These are phyloP conservation scores for Fusarium vanettenii DNA, from an alignment of 2,329 filamentous ascomycete genomes.

Conservation along the genomic window DNA sequence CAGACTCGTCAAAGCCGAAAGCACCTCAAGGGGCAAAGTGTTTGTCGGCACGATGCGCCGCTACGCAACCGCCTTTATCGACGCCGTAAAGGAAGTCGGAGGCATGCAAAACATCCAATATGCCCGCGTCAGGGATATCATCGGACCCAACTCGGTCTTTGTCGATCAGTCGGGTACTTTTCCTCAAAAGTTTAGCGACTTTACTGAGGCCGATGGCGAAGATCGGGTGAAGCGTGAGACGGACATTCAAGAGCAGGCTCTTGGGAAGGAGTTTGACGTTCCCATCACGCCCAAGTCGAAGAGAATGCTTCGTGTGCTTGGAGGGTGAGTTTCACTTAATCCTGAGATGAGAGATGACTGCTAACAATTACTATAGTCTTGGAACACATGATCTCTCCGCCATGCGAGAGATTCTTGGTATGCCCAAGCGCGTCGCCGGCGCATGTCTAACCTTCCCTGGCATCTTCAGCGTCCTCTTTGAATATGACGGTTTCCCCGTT, in stretches of 20 bases:
- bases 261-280: not conserved
- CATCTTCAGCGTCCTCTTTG: constrained; percentile 56
- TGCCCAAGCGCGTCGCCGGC: constrained; percentile 29
- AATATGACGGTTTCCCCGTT: constrained; percentile 60
- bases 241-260: not conserved
- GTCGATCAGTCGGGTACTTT: constrained; percentile 29
- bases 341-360: too few relatives aligned
- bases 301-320: constrained; percentile 11
- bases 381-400: constrained; percentile 33
- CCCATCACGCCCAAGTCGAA: not conserved
- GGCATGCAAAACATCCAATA: constrained; percentile 65
- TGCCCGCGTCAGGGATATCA: constrained; percentile 58
- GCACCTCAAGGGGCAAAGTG: constrained; percentile 54
- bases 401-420: constrained; percentile 36
- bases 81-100: constrained; percentile 65
- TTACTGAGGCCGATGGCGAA: constrained; percentile 1
- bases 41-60: constrained; percentile 72
- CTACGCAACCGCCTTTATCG: constrained; percentile 65
- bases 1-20: constrained; percentile 62
- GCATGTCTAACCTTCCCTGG: constrained; percentile 45
- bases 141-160: constrained; percentile 22
- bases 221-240: constrained; percentile 1
- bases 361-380: not conserved
- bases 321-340: not conserved
- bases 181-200: constrained; percentile 19